Percentiles rank a stretch among this genome's conserved stretches.
Conservation (phyloP, 164 flowering plant genomes). For the Umbellularia californica region DNA sequence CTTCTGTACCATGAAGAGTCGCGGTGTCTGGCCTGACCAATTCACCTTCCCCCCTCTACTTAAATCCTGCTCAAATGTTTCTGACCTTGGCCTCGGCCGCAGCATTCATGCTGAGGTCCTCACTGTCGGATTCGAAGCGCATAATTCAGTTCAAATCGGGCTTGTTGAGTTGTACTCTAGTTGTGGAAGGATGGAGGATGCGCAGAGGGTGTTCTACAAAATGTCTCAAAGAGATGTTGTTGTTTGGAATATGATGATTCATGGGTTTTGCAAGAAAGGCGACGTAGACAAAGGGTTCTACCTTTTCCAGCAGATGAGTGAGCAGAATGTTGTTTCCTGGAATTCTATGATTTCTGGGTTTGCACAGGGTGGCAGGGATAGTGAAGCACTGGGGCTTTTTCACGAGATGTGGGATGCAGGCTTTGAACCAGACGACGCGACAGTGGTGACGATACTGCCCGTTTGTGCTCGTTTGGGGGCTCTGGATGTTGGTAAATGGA, state of each 20-base stretch:
- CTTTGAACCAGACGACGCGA: slow-evolving; percentile 66
- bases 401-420: slow-evolving; percentile 51
- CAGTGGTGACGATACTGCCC: slow-evolving; percentile 61
- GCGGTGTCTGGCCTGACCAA: slow-evolving; percentile 62
- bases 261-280: slow-evolving; percentile 63
- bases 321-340: slow-evolving; percentile 67
- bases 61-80: slow-evolving; percentile 49
- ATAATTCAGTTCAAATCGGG: slow-evolving; percentile 44
- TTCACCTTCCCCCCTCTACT: slow-evolving; percentile 76
- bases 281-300: slow-evolving; percentile 49
- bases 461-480: slow-evolving; percentile 69
- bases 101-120: slow-evolving; percentile 46
- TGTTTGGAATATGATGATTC: slow-evolving; percentile 75
- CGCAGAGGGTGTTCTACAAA: slow-evolving; percentile 57
- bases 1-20: slow-evolving; percentile 43
- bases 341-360: slow-evolving; percentile 64
- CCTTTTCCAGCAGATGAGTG: slow-evolving; percentile 56
- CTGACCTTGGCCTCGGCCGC: slow-evolving; percentile 37
- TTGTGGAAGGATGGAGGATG: slow-evolving; percentile 54
- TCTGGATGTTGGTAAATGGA: slow-evolving; percentile 45
- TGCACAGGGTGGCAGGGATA: slow-evolving; percentile 44
- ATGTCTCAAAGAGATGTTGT: slow-evolving; percentile 56
- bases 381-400: slow-evolving; percentile 60
- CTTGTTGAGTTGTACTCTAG: slow-evolving; percentile 51
- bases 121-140: slow-evolving; percentile 42